phyloP scores from a whole-genome alignment of 768 basidiomycete species.

The Suillus luteus region DNA sequence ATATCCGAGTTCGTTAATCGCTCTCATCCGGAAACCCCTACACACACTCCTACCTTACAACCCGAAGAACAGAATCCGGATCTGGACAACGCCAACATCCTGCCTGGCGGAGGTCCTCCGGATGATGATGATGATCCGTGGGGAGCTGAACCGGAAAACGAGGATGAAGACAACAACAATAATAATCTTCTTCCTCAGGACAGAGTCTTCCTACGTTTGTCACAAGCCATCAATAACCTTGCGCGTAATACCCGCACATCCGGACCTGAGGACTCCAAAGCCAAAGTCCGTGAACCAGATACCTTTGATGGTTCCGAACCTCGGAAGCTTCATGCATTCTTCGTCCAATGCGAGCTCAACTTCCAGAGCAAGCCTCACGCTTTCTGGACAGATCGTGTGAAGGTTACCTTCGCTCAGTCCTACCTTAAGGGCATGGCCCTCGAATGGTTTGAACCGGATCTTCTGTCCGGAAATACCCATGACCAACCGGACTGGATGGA shows the following conservation, averaged over 20 bases:
- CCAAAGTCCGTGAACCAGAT: background rate
- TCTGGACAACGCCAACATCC: no score
- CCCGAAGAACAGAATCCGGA: no score
- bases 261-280: background rate
- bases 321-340: background rate
- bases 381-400: background rate
- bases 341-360: background rate
- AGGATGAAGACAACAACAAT: background rate
- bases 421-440: background rate
- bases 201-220: background rate
- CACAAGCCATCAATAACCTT: background rate
- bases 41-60: no score
- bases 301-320: background rate
- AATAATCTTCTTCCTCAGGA: background rate
- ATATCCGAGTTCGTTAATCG: no score
- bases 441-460: background rate
- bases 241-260: fast-evolving
- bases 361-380: background rate
- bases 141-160: no score
- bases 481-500: background rate
- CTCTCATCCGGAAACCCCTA: no score
- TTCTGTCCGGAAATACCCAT: background rate
- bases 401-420: background rate
- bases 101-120: no score
- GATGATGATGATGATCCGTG: no score